Percentiles rank a stretch among this genome's conserved stretches.
phyloP scores from a whole-genome alignment of 2,329 filamentous ascomycete species.

The Ophiostoma sp. region DNA sequence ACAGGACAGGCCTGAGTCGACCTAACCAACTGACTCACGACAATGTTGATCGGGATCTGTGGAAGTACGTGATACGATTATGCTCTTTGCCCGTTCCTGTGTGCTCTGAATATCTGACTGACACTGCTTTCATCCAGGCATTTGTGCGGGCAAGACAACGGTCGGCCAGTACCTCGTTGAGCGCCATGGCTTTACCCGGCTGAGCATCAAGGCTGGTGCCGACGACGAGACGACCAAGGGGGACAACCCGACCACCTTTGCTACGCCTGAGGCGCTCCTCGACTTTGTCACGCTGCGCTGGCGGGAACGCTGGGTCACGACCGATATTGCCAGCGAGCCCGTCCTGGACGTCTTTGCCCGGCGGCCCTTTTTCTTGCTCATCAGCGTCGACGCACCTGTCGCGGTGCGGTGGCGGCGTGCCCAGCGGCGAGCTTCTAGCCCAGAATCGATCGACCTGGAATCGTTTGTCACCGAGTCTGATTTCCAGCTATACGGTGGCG shows the following conservation, averaged over 20 bases:
- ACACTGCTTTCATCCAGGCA: constrained; percentile 56
- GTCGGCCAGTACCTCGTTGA: constrained; percentile 85
- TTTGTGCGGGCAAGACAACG: constrained; percentile 89
- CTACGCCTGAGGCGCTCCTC: constrained; percentile 63
- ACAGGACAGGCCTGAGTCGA: neutral
- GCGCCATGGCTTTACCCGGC: constrained; percentile 75
- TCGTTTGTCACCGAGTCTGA: constrained; percentile 64
- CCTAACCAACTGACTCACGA: constrained; percentile 24
- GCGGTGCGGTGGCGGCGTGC: constrained; percentile 81
- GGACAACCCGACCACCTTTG: constrained; percentile 46
- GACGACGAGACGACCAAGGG: neutral
- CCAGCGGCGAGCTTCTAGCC: constrained; percentile 40
- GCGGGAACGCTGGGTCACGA: constrained; percentile 82
- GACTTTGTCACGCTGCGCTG: constrained; percentile 85
- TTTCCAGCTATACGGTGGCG: constrained; percentile 69
- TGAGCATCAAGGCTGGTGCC: constrained; percentile 53
- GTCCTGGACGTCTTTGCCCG: constrained; percentile 73
- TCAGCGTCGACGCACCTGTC: constrained; percentile 89
- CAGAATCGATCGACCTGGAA: constrained; percentile 43
- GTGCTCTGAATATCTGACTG: neutral
- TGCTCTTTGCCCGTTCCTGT: constrained; percentile 1
- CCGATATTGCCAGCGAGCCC: constrained; percentile 71
- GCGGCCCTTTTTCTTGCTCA: constrained; percentile 87
- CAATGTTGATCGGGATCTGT: constrained; percentile 76
- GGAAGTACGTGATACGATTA: constrained; percentile 54